Percentiles rank a stretch among this genome's conserved stretches.
phyloP scores from a whole-genome alignment of 495 filamentous ascomycete species.

The Ramalina intermedia region DNA sequence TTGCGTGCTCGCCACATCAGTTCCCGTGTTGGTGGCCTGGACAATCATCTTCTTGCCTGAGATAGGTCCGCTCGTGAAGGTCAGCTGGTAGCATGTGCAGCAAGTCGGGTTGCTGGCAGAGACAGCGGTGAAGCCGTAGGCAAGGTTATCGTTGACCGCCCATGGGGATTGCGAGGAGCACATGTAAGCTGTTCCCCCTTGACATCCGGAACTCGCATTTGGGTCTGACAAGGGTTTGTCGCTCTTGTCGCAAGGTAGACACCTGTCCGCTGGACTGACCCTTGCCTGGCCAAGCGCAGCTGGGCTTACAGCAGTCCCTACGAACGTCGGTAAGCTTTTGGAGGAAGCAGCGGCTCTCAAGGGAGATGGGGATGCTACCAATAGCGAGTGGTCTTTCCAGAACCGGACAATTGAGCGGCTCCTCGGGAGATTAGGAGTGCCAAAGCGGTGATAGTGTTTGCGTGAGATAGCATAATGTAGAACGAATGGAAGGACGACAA shows the following conservation, averaged over 20 bases:
- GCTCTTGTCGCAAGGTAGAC: constrained; percentile 42
- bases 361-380: constrained; percentile 14
- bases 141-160: constrained; percentile 39
- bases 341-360: not conserved
- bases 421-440: not conserved
- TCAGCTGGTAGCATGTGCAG: constrained; percentile 54
- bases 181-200: constrained; percentile 46
- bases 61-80: constrained; percentile 43
- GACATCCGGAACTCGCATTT: constrained; percentile 27
- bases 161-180: constrained; percentile 49
- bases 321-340: not conserved
- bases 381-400: constrained; percentile 46
- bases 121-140: constrained; percentile 54
- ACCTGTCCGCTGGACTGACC: constrained; percentile 27
- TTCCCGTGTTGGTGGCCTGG: constrained; percentile 53
- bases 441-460: not conserved
- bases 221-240: constrained; percentile 34
- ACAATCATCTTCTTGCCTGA: constrained; percentile 50
- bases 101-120: constrained; percentile 38
- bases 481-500: not conserved
- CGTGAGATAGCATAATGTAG: not conserved
- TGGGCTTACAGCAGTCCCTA: constrained; percentile 56
- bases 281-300: constrained; percentile 43
- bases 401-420: constrained; percentile 15
- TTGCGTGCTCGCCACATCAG: constrained; percentile 42